Percentiles rank a stretch among this genome's conserved stretches.
phyloP scores from a whole-genome alignment of 1,139 yeast species.

The Taphrina flavorubra region DNA sequence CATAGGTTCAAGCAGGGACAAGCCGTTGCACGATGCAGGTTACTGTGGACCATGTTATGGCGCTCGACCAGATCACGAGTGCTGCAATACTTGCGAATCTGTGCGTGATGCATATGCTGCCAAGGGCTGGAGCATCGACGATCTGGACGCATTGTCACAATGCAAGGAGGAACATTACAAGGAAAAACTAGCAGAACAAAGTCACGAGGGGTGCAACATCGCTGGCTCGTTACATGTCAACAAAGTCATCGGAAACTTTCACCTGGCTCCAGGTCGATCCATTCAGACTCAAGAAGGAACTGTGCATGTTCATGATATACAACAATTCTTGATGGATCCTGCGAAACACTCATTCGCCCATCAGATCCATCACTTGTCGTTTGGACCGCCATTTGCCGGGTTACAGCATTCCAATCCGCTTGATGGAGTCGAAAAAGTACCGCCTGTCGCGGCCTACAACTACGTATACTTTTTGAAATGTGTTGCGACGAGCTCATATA shows the following conservation, averaged over 20 bases:
- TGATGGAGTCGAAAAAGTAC: slow-evolving; percentile 59
- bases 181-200: slow-evolving; percentile 60
- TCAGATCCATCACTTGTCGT: slow-evolving; percentile 75
- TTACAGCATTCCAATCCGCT: slow-evolving; percentile 66
- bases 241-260: slow-evolving; percentile 87
- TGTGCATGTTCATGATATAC: slow-evolving; percentile 69
- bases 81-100: slow-evolving; percentile 86
- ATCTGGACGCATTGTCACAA: slow-evolving; percentile 83
- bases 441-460: slow-evolving; percentile 60
- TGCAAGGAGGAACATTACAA: slow-evolving; percentile 91
- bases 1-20: slow-evolving; percentile 46
- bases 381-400: slow-evolving; percentile 67
- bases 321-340: slow-evolving; percentile 64
- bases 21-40: slow-evolving; percentile 49
- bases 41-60: slow-evolving; percentile 95
- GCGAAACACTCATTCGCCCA: slow-evolving; percentile 71
- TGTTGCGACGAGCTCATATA: slow-evolving; percentile 86
- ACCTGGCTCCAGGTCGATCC: slow-evolving; percentile 92
- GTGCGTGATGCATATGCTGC: slow-evolving; percentile 80
- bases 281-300: slow-evolving; percentile 55
- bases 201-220: slow-evolving; percentile 85
- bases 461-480: slow-evolving; percentile 84
- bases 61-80: slow-evolving; percentile 58
- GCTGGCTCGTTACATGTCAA: slow-evolving; percentile 79
- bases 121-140: slow-evolving; percentile 84